Conservation (phyloP, 2,329 filamentous ascomycete species). For the Neofusicoccum sp. region DNA sequence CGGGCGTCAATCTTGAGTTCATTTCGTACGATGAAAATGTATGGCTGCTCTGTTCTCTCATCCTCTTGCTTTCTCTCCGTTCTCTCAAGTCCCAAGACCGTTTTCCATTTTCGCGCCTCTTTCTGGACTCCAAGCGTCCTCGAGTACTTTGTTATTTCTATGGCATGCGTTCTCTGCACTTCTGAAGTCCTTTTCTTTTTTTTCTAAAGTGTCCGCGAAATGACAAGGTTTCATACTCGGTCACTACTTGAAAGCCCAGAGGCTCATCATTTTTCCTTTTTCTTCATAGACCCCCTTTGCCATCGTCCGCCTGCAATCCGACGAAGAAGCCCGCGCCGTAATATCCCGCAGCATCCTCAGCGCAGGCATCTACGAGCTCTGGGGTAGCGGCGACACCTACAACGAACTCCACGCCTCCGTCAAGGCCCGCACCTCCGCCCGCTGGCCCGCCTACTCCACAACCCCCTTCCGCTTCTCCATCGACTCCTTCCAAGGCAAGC, state of each 20-base stretch:
- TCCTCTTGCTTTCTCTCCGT: constrained; percentile 14
- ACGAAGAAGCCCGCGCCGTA: constrained; percentile 66
- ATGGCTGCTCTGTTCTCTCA: constrained; percentile 40
- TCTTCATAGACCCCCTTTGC: constrained; percentile 79
- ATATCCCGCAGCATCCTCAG: constrained; percentile 78
- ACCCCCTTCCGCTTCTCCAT: constrained; percentile 81
- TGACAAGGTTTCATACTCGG: too few species aligned
- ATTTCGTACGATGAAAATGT: constrained; percentile 76
- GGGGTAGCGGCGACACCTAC: constrained; percentile 73
- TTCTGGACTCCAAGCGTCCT: too few species aligned
- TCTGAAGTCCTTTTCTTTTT: background rate
- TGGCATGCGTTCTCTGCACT: background rate
- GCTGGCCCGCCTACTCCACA: constrained; percentile 68
- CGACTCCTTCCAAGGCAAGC: constrained; percentile 79
- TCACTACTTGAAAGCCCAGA: too few species aligned
- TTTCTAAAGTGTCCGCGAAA: background rate
- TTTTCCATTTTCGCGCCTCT: constrained; percentile 17
- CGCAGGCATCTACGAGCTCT: constrained; percentile 85
- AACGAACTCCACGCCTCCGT: constrained; percentile 69
- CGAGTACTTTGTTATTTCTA: too few species aligned
- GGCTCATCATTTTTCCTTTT: background rate
- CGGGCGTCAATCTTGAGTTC: constrained; percentile 69
- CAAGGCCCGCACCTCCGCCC: constrained; percentile 57
- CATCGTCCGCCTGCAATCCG: constrained; percentile 66
- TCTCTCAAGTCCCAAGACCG: constrained; percentile 6